Conservation (phyloP, 2,329 filamentous ascomycete genomes). For the Xylariaceae sp. region DNA sequence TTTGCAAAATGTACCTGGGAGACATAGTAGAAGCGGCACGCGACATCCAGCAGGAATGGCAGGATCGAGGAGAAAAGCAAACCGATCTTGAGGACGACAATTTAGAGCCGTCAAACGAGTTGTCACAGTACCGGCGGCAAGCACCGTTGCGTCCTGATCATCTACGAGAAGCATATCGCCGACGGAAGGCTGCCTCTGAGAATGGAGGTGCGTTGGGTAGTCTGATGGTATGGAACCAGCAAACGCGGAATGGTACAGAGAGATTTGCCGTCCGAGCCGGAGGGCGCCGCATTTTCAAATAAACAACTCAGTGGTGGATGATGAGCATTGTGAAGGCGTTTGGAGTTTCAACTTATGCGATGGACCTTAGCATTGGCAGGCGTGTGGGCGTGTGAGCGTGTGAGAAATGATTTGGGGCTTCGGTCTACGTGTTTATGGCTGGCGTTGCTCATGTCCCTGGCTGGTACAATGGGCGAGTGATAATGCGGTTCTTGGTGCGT, state of each 20-base stretch:
- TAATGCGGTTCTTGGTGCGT: no score
- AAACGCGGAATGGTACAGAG: conserved; percentile 55
- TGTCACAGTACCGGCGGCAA: conserved; percentile 36
- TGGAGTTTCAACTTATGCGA: background rate
- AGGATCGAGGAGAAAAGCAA: conserved; percentile 53
- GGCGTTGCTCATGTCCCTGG: background rate
- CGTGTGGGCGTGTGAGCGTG: no score
- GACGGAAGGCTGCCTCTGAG: conserved; percentile 59
- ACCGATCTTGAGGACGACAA: conserved; percentile 42
- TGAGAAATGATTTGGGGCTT: background rate
- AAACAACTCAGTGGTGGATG: conserved; percentile 18
- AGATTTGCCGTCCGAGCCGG: conserved; percentile 52
- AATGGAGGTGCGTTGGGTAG: conserved; percentile 55
- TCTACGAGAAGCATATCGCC: conserved; percentile 63
- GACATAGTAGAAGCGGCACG: conserved; percentile 69
- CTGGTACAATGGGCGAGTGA: no score
- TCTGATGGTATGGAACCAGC: conserved; percentile 55
- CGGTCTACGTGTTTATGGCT: conserved; percentile 2
- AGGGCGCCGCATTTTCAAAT: conserved; percentile 49
- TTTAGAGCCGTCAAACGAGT: conserved; percentile 32
- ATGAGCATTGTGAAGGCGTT: conserved; percentile 11
- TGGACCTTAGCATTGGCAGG: background rate
- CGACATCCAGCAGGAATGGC: conserved; percentile 66
- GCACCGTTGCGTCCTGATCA: conserved; percentile 68
- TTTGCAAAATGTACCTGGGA: conserved; percentile 71